Evolutionary conservation across 169 alveolate species (phyloP).

Genomic region (Plasmodium cynomolgi): DNA sequence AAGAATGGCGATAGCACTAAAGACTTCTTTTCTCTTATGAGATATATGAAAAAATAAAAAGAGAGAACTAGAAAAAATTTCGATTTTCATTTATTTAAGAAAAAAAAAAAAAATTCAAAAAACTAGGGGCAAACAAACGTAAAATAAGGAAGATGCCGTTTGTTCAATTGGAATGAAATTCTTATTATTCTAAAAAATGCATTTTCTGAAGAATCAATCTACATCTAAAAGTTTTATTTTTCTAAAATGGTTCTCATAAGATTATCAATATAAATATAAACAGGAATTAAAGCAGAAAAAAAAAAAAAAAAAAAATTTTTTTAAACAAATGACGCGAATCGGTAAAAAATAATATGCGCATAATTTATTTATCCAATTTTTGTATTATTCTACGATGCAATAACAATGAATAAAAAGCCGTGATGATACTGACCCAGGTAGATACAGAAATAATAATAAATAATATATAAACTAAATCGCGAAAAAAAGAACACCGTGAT

Average conservation of each 20-base stretch:
- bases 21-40: no score
- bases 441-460: background rate
- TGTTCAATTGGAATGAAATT: background rate
- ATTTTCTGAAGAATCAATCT: background rate
- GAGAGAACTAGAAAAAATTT: no score
- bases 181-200: background rate
- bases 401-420: background rate
- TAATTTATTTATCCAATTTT: no score
- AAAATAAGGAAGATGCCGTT: background rate
- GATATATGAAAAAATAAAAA: no score
- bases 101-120: no score
- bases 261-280: no score
- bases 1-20: background rate
- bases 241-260: background rate
- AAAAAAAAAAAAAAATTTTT: no score
- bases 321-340: background rate
- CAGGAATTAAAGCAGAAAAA: background rate
- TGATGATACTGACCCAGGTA: background rate
- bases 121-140: background rate
- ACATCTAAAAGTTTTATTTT: background rate
- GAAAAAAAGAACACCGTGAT: background rate
- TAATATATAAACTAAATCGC: background rate
- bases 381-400: background rate
- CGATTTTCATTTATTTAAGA: background rate
- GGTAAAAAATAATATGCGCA: background rate